phyloP scores from a whole-genome alignment of 2,329 filamentous ascomycete genomes.

The Ilyonectria sp. region DNA sequence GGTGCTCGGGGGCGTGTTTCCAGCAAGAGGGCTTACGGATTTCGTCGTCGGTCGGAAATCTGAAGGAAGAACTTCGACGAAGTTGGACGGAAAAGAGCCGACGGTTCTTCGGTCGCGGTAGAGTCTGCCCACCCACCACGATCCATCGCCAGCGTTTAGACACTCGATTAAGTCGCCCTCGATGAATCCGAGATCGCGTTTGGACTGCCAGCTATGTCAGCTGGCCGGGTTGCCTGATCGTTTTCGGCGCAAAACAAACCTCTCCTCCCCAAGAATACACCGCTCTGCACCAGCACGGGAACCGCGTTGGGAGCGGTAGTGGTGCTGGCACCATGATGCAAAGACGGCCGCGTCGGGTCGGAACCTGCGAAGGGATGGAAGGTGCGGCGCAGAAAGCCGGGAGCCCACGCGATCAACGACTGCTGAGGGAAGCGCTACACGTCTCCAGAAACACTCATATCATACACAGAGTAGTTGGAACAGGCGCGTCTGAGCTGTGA shows the following conservation, averaged over 20 bases:
- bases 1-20: constrained; percentile 67
- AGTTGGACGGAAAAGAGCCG: constrained; percentile 96
- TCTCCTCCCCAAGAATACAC: constrained; percentile 86
- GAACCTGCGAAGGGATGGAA: constrained; percentile 20
- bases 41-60: constrained; percentile 83
- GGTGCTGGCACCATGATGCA: constrained; percentile 68
- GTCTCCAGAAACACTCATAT: constrained; percentile 41
- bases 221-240: not conserved
- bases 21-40: constrained; percentile 73
- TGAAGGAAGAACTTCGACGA: constrained; percentile 90
- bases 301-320: constrained; percentile 78
- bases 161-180: constrained; percentile 99
- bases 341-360: constrained; percentile 23
- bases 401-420: constrained; percentile 34
- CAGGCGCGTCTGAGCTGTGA: constrained; percentile 11
- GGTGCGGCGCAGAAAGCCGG: constrained; percentile 25
- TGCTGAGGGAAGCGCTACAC: constrained; percentile 35
- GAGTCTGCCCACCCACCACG: constrained; percentile 97
- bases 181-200: constrained; percentile 95
- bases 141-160: constrained; percentile 95
- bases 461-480: constrained; percentile 36
- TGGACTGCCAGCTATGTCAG: constrained; percentile 71
- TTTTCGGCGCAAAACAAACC: not conserved
- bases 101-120: constrained; percentile 91
- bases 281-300: constrained; percentile 93